phyloP scores from a whole-genome alignment of 768 basidiomycete genomes.

The Suillus brevipes region DNA sequence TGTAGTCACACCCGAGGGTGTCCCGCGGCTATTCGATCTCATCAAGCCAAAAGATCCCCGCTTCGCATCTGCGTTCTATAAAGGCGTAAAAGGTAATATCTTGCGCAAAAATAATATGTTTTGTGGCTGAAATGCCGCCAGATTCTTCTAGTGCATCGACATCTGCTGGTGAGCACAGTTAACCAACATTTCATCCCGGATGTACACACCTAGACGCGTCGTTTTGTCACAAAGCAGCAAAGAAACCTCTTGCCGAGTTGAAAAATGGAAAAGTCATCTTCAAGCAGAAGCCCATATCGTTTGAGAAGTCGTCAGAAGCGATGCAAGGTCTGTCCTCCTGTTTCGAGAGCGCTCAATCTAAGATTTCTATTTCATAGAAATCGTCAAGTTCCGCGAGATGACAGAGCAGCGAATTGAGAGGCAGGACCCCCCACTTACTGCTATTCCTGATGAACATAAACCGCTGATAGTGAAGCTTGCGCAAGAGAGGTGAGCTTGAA shows the following conservation, averaged over 20 bases:
- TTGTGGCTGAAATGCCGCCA: slow-evolving; percentile 9
- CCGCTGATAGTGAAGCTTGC: slow-evolving; percentile 80
- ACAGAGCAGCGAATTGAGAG: slow-evolving; percentile 53
- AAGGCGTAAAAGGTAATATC: slow-evolving; percentile 51
- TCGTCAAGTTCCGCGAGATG: slow-evolving; percentile 75
- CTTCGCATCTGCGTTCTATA: slow-evolving; percentile 88
- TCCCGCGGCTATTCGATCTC: slow-evolving; percentile 90
- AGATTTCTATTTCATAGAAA: slow-evolving; percentile 38
- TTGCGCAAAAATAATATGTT: slow-evolving; percentile 10
- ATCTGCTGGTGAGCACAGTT: slow-evolving; percentile 19
- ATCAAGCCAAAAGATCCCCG: slow-evolving; percentile 86
- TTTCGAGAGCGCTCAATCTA: background rate
- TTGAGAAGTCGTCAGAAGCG: slow-evolving; percentile 81
- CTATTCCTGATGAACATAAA: slow-evolving; percentile 67
- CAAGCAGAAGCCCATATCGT: slow-evolving; percentile 71
- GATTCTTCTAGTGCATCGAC: slow-evolving; percentile 15
- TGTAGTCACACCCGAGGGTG: slow-evolving; percentile 80
- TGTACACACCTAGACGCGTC: slow-evolving; percentile 27
- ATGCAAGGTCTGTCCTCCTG: slow-evolving; percentile 60
- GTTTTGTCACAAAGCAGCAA: slow-evolving; percentile 36
- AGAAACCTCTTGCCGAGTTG: slow-evolving; percentile 54
- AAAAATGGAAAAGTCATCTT: slow-evolving; percentile 77
- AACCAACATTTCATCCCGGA: background rate
- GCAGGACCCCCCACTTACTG: slow-evolving; percentile 50
- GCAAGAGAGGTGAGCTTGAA: slow-evolving; percentile 71